phyloP scores from a whole-genome alignment of 352 stramenopile genomes.

The Phytophthora kernoviae region DNA sequence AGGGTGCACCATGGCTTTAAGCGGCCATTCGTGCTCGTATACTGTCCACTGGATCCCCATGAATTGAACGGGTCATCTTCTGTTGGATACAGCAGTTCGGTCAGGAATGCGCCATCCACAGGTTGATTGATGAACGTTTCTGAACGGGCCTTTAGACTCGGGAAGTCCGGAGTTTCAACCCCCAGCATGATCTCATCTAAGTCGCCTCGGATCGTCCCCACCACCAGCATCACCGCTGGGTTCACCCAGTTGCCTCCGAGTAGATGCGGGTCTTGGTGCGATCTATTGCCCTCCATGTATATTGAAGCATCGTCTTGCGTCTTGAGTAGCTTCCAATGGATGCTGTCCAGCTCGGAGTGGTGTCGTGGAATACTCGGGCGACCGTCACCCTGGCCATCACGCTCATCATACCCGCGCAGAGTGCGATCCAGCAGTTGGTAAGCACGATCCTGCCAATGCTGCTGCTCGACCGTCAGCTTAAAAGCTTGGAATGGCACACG shows the following conservation, averaged over 20 bases:
- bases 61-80: conserved; percentile 49
- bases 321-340: conserved; percentile 24
- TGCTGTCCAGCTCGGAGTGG: conserved; percentile 15
- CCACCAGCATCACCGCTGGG: conserved; percentile 19
- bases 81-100: conserved; percentile 47
- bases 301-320: conserved; percentile 26
- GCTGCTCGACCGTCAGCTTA: conserved; percentile 18
- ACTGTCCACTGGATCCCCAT: conserved; percentile 57
- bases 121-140: conserved; percentile 15
- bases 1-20: conserved; percentile 40
- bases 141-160: conserved; percentile 19
- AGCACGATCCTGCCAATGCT: conserved; percentile 19
- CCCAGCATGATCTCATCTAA: conserved; percentile 31
- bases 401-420: conserved; percentile 26
- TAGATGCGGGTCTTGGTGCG: conserved; percentile 3
- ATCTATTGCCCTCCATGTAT: conserved; percentile 11
- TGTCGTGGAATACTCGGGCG: conserved; percentile 12
- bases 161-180: conserved; percentile 16
- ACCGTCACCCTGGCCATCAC: not conserved
- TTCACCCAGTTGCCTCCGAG: conserved; percentile 16
- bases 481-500: not conserved
- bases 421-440: conserved; percentile 29
- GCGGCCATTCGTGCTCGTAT: conserved; percentile 35
- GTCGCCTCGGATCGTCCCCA: conserved; percentile 18
- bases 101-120: conserved; percentile 41